Conservation (phyloP, 2,329 filamentous ascomycete species). For the Pestalotiopsis sp. region DNA sequence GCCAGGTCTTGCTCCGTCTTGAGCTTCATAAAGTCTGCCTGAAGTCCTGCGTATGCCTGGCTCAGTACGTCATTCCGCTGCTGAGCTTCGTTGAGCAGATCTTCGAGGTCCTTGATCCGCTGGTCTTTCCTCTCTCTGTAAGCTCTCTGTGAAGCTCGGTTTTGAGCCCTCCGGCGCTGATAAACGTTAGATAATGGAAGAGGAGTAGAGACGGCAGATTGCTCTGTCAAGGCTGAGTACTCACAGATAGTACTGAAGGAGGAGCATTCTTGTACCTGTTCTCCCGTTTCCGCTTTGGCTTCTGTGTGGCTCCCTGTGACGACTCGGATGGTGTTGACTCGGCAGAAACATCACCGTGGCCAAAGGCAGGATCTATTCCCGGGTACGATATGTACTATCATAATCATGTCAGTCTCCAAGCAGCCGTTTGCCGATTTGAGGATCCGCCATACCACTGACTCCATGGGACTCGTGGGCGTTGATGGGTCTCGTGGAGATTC, state of each 20-base stretch:
- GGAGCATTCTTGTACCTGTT: conserved; percentile 58
- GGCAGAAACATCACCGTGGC: conserved; percentile 26
- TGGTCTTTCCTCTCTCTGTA: conserved; percentile 68
- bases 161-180: conserved; percentile 61
- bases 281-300: conserved; percentile 52
- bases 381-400: conserved; percentile 37
- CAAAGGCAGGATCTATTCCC: conserved; percentile 26
- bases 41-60: conserved; percentile 55
- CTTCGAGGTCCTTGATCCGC: conserved; percentile 65
- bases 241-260: conserved; percentile 51
- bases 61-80: conserved; percentile 59
- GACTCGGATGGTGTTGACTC: conserved; percentile 24
- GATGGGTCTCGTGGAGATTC: conserved; percentile 40
- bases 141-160: conserved; percentile 62
- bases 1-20: conserved; percentile 33
- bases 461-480: conserved; percentile 40
- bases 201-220: no score
- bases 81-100: conserved; percentile 55
- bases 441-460: conserved; percentile 36
- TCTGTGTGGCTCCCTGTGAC: conserved; percentile 29
- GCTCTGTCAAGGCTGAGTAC: conserved; percentile 19
- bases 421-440: neutral
- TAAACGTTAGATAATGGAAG: neutral
- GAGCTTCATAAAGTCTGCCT: conserved; percentile 46
- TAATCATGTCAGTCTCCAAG: neutral